Evolutionary conservation across 2,329 filamentous ascomycete species (phyloP).

Genomic region (Penicillium griseofulvum): DNA sequence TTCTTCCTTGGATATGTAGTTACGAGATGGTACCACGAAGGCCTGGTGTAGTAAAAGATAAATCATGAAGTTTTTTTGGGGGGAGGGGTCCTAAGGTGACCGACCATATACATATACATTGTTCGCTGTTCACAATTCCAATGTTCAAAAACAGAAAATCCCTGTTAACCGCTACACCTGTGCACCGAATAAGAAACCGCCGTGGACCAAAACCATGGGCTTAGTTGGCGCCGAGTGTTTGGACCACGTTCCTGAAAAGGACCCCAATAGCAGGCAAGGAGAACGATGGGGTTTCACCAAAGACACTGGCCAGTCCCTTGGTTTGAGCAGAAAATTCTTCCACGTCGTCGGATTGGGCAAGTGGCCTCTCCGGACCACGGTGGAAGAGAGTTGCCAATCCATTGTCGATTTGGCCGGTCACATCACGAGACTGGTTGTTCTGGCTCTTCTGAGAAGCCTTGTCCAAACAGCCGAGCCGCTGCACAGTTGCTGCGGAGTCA

Average conservation of each 20-base stretch:
- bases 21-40: neutral
- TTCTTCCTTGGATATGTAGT: neutral
- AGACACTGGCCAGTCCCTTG: constrained; percentile 35
- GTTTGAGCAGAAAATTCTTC: constrained; percentile 24
- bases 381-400: constrained; percentile 39
- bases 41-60: neutral
- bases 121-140: constrained; percentile 19
- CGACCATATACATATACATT: constrained; percentile 12
- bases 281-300: constrained; percentile 40
- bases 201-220: neutral
- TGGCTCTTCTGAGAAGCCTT: constrained; percentile 24
- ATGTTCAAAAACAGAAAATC: constrained; percentile 4
- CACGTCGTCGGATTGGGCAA: constrained; percentile 5
- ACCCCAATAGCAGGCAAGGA: constrained; percentile 37
- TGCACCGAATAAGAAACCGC: constrained; percentile 4
- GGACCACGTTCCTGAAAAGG: constrained; percentile 41
- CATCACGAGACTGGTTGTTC: constrained; percentile 21
- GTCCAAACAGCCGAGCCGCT: constrained; percentile 38
- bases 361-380: constrained; percentile 11
- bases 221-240: constrained; percentile 27
- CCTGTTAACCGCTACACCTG: constrained; percentile 8
- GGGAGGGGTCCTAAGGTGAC: neutral
- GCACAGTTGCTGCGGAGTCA: constrained; percentile 72
- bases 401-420: constrained; percentile 26
- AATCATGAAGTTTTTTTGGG: constrained; percentile 5